phyloP scores from a whole-genome alignment of 495 filamentous ascomycete genomes.

The Emericellopsis terricola region DNA sequence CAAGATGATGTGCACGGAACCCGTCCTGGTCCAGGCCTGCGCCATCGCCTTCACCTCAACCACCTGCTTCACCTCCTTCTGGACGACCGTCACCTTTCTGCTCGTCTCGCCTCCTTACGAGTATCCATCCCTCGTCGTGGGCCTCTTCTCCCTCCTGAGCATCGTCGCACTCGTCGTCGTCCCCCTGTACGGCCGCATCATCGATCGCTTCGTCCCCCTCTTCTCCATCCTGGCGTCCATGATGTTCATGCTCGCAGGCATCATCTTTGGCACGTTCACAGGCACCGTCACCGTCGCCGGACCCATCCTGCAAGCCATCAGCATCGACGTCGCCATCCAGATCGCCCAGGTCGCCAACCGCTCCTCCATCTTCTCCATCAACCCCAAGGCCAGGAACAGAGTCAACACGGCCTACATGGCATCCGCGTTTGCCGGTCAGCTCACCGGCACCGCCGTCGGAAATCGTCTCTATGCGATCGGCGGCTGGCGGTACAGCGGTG shows the following conservation, averaged over 20 bases:
- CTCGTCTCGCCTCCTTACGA: conserved; percentile 48
- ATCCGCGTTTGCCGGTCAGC: conserved; percentile 4
- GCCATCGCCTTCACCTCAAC: conserved; percentile 20
- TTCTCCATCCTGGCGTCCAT: conserved; percentile 59
- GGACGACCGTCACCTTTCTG: conserved; percentile 75
- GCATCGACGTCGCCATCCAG: conserved; percentile 57
- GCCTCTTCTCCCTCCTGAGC: conserved; percentile 63
- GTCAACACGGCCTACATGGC: conserved; percentile 51
- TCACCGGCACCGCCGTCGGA: conserved; percentile 36
- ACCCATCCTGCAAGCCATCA: conserved; percentile 55
- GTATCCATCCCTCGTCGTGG: conserved; percentile 48
- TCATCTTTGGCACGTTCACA: conserved; percentile 50
- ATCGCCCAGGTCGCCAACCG: conserved; percentile 62
- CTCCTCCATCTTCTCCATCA: conserved; percentile 49
- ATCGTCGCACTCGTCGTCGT: too few species aligned
- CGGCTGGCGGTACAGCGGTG: conserved; percentile 2
- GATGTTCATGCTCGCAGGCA: conserved; percentile 36
- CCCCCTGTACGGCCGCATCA: conserved; percentile 54
- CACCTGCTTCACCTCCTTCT: conserved; percentile 33
- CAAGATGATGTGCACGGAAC: conserved; percentile 38
- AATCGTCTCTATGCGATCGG: conserved; percentile 23
- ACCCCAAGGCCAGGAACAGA: conserved; percentile 53
- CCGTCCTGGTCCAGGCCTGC: conserved; percentile 44
- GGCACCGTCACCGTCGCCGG: conserved; percentile 50
- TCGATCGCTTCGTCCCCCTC: conserved; percentile 45